Conservation (phyloP, 345 rosid genomes). For the Corchorus olitorius region DNA sequence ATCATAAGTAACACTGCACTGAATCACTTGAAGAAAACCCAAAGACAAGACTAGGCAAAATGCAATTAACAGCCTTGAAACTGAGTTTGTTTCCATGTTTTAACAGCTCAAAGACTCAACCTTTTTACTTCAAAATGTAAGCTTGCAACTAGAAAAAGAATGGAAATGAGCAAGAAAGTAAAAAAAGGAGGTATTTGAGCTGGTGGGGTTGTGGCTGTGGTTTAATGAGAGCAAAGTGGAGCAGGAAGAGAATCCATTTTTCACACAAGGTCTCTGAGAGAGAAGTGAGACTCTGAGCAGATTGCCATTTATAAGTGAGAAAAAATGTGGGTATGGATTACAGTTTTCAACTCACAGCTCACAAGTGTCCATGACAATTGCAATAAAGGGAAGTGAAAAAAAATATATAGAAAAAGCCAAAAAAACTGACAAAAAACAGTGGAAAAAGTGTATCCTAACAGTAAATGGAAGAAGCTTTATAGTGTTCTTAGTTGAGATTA, state of each 20-base stretch:
- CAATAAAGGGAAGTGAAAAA: background rate
- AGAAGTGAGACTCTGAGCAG: constrained; percentile 14
- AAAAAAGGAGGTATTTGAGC: background rate
- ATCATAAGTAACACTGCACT: constrained; percentile 44
- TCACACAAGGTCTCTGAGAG: constrained; percentile 18
- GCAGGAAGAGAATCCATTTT: constrained; percentile 11
- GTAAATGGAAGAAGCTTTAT: constrained; percentile 6
- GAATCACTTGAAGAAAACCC: constrained; percentile 50
- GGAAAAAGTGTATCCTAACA: background rate
- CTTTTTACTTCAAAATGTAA: background rate
- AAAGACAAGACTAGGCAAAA: constrained; percentile 44
- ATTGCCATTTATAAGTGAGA: constrained; percentile 18
- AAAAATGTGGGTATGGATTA: constrained; percentile 3
- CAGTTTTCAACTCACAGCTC: constrained; percentile 23
- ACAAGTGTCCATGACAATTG: constrained; percentile 19
- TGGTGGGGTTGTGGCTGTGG: constrained; percentile 8
- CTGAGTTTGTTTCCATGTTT: constrained; percentile 49
- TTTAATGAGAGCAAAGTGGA: constrained; percentile 15
- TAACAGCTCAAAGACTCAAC: background rate
- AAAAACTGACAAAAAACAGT: background rate
- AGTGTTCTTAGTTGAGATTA: constrained; percentile 2
- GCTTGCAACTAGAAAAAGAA: background rate
- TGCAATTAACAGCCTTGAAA: constrained; percentile 43
- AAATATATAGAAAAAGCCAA: background rate
- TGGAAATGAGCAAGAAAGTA: background rate